These are phyloP conservation scores for Metschnikowia vanudenii DNA, from an alignment of 805 yeast species.

Conservation along the genomic window DNA sequence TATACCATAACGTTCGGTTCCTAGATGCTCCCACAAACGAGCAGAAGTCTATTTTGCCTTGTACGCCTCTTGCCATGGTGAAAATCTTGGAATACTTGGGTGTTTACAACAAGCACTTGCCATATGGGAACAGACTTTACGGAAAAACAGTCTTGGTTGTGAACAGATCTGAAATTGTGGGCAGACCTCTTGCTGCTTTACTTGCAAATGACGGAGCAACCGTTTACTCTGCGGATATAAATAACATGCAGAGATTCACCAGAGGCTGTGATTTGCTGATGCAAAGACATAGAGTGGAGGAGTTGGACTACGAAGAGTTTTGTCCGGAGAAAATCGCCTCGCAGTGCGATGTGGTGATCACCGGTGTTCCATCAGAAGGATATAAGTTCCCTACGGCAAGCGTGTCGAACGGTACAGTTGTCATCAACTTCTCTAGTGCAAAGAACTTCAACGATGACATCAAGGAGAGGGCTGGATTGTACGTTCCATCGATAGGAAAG, in stretches of 20 bases:
- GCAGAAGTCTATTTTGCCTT: constrained; percentile 85
- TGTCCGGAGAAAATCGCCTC: constrained; percentile 65
- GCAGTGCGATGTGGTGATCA: constrained; percentile 85
- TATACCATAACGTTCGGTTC: constrained; percentile 89
- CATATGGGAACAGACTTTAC: constrained; percentile 87
- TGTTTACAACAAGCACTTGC: constrained; percentile 76
- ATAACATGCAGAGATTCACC: constrained; percentile 85
- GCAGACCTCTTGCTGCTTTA: constrained; percentile 93
- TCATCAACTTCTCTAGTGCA: constrained; percentile 84
- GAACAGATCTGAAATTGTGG: constrained; percentile 94
- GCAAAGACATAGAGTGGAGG: constrained; percentile 74
- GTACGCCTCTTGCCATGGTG: constrained; percentile 94
- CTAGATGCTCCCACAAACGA: constrained; percentile 67
- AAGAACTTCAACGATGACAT: constrained; percentile 84
- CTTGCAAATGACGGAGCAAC: constrained; percentile 97
- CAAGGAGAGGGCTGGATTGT: constrained; percentile 81
- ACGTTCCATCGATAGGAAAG: constrained; percentile 94
- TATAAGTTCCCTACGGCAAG: constrained; percentile 85
- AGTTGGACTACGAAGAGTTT: constrained; percentile 46
- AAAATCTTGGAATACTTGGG: constrained; percentile 89
- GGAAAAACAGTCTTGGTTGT: constrained; percentile 91
- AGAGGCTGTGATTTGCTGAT: constrained; percentile 88
- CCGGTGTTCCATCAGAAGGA: constrained; percentile 85
- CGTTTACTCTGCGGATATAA: constrained; percentile 87
- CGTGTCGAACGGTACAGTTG: constrained; percentile 84